phyloP scores from a whole-genome alignment of 108 stramenopile species.

The Stephanodiscus triporus region DNA sequence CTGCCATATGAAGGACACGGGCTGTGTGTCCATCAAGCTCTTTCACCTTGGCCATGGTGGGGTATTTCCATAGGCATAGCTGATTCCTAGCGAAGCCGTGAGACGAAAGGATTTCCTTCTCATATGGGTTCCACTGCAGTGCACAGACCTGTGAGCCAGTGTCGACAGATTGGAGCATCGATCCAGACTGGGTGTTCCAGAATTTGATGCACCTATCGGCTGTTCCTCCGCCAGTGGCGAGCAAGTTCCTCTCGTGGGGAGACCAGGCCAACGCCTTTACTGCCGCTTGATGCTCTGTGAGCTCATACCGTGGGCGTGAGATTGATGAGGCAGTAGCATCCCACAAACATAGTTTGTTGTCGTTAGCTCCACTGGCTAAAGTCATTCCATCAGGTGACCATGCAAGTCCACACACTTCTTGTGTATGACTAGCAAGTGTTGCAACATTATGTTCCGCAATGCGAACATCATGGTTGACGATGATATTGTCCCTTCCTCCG shows the following conservation, averaged over 20 bases:
- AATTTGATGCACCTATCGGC: slow-evolving; percentile 99
- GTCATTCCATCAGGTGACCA: slow-evolving; percentile 96
- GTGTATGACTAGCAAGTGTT: slow-evolving; percentile 76
- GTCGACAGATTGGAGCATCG: slow-evolving; percentile 94
- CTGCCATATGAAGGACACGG: slow-evolving; percentile 83
- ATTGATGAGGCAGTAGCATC: slow-evolving; percentile 72
- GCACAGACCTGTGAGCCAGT: slow-evolving; percentile 98
- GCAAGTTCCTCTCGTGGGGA: slow-evolving; percentile 95
- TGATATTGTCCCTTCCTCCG: slow-evolving; percentile 90
- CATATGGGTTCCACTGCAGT: slow-evolving; percentile 92
- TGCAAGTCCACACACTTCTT: slow-evolving; percentile 97
- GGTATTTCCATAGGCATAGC: slow-evolving; percentile 96
- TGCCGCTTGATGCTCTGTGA: slow-evolving; percentile 96
- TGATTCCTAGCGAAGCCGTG: slow-evolving; percentile 98
- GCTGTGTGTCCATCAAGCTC: slow-evolving; percentile 88
- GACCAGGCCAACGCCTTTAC: slow-evolving; percentile 99
- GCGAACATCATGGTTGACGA: slow-evolving; percentile 98
- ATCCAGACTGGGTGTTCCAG: slow-evolving; percentile 95
- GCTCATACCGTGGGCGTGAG: slow-evolving; percentile 61
- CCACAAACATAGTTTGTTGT: slow-evolving; percentile 98
- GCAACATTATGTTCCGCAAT: slow-evolving; percentile 87
- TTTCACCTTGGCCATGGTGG: slow-evolving; percentile 86
- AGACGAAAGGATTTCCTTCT: slow-evolving; percentile 94
- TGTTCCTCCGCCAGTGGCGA: slow-evolving; percentile 98
- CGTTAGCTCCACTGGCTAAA: slow-evolving; percentile 97